Base-by-base conservation (phyloP, 2,329 filamentous ascomycete genomes). In the Chaetothyriales sp. region DNA sequence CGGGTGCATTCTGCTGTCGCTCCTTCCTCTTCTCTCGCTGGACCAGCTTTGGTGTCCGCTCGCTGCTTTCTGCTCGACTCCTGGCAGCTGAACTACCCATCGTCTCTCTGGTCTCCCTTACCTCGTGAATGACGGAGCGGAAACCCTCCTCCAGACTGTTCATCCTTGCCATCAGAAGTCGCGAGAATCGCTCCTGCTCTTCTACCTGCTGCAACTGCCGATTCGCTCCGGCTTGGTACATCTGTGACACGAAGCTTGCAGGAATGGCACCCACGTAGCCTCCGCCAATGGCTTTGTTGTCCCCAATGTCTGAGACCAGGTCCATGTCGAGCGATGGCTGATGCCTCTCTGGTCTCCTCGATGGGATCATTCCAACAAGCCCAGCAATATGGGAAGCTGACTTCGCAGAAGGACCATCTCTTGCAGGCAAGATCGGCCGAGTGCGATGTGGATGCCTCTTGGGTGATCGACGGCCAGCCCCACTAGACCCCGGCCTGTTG, bases 121-220 rank as follows among this genome's bases (percentile, higher is more conserved):
- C 83, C 66, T 92, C 87, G 56, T 80, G 81, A 52, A 89, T 78
- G n/a, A 94, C 83, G 54, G 95, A 87, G 2, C 85, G 78, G 66
- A 97, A 90, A 13, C 89, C 85, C 67, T 94, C 88, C 65, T 97
- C 89, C 1, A 97, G 75, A 6, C 85, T 90, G 66, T 92, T 92
- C 88, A 95, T 95, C 33, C 88, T 76, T 7, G 88, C 87, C 46
- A 95, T 73, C 68, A 95, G 85, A 46, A 95, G 76, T 51, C 87
- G 79, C 59, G 83, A 78, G 63, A 85, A 82, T 77, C 89, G 85
- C 43, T 85, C 78, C 62, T 86, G 83, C 25, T 62, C 55, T 28
- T 60, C 58, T 20, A 49, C 37, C 20, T 48, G 47, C 18, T 47
- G 46, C 28, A 57, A 48, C 44, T 74, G 73, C 72, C 71, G 22